phyloP scores from a whole-genome alignment of 2,329 filamentous ascomycete genomes.

The Nannizzia gypsea region DNA sequence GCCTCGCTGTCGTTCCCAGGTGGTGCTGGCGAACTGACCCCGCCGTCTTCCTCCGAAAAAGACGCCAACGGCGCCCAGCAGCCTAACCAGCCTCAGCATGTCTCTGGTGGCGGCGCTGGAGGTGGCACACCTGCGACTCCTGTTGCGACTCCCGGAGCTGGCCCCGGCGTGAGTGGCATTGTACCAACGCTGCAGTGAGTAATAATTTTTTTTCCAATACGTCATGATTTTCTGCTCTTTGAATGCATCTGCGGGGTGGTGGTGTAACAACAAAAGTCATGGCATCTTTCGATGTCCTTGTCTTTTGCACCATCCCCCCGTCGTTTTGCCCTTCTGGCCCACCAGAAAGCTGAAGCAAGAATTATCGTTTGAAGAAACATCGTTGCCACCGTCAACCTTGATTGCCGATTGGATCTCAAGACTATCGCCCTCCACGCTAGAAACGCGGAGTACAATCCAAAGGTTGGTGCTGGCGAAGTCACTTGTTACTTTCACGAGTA shows the following conservation, averaged over 20 bases:
- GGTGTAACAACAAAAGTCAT: neutral
- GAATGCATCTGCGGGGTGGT: neutral
- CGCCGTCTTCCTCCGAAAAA: slow-evolving; percentile 56
- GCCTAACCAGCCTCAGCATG: slow-evolving; percentile 41
- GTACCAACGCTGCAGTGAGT: slow-evolving; percentile 95
- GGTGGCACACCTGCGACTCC: slow-evolving; percentile 83
- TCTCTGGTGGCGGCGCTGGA: slow-evolving; percentile 41
- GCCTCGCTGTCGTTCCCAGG: slow-evolving; percentile 87
- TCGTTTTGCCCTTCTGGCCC: slow-evolving; percentile 31
- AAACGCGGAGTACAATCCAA: slow-evolving; percentile 97
- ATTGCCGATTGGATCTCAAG: slow-evolving; percentile 95
- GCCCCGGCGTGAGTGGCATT: slow-evolving; percentile 72
- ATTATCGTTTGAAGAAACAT: slow-evolving; percentile 63
- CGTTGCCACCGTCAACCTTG: slow-evolving; percentile 95
- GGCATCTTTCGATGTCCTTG: neutral
- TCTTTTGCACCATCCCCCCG: neutral
- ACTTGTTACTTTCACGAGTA: too few relatives aligned
- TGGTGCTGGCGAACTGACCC: slow-evolving; percentile 69
- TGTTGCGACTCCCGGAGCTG: slow-evolving; percentile 78
- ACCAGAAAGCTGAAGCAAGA: slow-evolving; percentile 39
- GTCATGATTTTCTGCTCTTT: slow-evolving; percentile 19
- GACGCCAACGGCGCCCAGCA: slow-evolving; percentile 26
- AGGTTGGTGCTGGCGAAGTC: slow-evolving; percentile 46
- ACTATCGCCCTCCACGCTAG: slow-evolving; percentile 95
- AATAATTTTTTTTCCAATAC: slow-evolving; percentile 26